Evolutionary conservation across 2,329 filamentous ascomycete species (phyloP), one percentile per base, ranked within the genome.

Genomic region (Phaeosphaeriaceae sp.): DNA sequence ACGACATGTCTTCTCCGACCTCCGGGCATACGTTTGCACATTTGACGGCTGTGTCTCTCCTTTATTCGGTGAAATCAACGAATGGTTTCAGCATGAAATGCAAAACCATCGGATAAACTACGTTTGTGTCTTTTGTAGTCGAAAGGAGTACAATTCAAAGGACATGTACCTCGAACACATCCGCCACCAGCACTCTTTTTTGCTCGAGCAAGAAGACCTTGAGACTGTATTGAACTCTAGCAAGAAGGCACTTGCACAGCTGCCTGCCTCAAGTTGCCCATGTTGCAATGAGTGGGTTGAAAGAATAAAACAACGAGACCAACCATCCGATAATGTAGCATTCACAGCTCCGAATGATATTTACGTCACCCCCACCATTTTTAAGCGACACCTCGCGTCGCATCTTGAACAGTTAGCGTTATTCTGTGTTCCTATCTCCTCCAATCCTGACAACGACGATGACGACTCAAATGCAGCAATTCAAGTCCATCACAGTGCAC

Each of bases 21-120:
- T 63, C 17, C 48, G 48, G 3, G 7, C 48, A 8, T 63, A 63
- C 38, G 51, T 63, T 7, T 61, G 60, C 43, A 56, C 55, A 11
- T 59, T 57, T 18, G 42, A 38, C 0, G 40, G 48, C n/a, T 63
- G 58, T 42, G 49, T 52, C 16, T 32, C 40, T 0, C 35, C 50
- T 13, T 47, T 38, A 21, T 63, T 63, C 28, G 33, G 42, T 0
- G 45, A 59, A 15, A 47, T 50, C 18, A 58, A 63, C 30, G 42
- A 54, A 18, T 63, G 60, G 58, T 63, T 59, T 42, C 28, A 28
- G 1, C 60, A 63, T 28, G 60, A 63, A 33, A 50, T 63, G 51
- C 32, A 48, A n/a, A 39, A 26, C 12, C 60, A 61, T 34, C 58
- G 55, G 15, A 35, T 54, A 6, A 23, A 11, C 17, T 63, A 51